Percentiles rank a stretch among this genome's conserved stretches.
These are phyloP conservation scores for Lipomyces orientalis DNA, from an alignment of 805 yeast species.

Conservation along the genomic window DNA sequence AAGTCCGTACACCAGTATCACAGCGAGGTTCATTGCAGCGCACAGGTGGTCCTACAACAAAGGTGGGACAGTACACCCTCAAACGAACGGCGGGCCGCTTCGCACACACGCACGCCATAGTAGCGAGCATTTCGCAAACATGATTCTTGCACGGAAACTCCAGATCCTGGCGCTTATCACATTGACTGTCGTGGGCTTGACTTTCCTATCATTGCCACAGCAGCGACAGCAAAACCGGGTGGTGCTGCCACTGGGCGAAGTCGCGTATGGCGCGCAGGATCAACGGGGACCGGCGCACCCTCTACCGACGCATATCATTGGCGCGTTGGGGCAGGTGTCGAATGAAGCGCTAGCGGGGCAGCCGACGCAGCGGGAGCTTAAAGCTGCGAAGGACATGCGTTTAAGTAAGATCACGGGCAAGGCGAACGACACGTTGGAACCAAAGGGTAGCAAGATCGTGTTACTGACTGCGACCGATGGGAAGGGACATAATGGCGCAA, in stretches of 20 bases:
- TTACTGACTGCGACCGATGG: constrained; percentile 37
- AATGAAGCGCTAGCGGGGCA: not conserved
- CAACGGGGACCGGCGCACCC: not conserved
- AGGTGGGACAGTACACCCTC: too few relatives aligned
- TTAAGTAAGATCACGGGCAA: not conserved
- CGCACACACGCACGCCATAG: too few relatives aligned
- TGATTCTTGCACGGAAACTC: not conserved
- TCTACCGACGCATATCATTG: not conserved
- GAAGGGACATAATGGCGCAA: constrained; percentile 22
- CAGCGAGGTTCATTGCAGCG: not conserved
- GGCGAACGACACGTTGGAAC: constrained; percentile 17
- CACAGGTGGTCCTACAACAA: not conserved
- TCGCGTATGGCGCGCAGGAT: not conserved
- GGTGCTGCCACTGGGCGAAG: not conserved
- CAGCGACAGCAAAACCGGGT: not conserved
- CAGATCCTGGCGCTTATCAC: not conserved
- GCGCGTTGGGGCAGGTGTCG: not conserved
- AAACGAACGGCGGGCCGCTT: too few relatives aligned
- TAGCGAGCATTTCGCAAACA: not conserved
- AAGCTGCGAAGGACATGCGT: not conserved
- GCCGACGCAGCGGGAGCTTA: too few relatives aligned
- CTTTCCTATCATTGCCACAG: not conserved
- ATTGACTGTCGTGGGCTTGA: not conserved
- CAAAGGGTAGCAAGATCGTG: constrained; percentile 30
- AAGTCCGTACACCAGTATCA: not conserved